Evolutionary conservation across 1,284 basidiomycete genomes (phyloP), one percentile per base, ranked within the genome.

Genomic region (Mrakiaceae sp.): DNA sequence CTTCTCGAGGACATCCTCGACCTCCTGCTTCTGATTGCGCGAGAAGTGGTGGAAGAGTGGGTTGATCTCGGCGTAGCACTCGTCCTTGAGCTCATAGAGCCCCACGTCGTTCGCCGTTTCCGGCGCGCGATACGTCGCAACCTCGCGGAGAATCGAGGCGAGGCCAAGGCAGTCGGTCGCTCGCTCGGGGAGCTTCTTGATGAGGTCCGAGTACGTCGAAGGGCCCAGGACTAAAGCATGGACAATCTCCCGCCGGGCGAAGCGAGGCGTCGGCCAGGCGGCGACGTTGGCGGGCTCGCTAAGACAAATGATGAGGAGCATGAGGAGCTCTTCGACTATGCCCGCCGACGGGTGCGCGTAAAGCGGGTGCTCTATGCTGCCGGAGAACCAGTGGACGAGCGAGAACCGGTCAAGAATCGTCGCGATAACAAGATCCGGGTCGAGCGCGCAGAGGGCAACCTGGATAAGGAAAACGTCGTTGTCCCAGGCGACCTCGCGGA

Each of bases 1-100:
- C 62, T 81, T 82, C 60, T 84, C 80, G 55, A 98, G 78, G 5
- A 89, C 82, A 47, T 82, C 83, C 70, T 95, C 91, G n/a, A 92
- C 94, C 72, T 94, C 90, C 71, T 97, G 91, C 54, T 93, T 84
- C 73, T 93, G 88, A 76, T 98, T 98, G 46, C 94, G 83, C 10
- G 90, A 88, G 76, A 96, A 98, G 73, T 98, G 93, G 73, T 87
- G 90, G 80, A 95, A 98, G 79, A 93, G 96, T 0, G 94, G 93
- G 71, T 98, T 89, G 68, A 98, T 87, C 69, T 97, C 88, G 68
- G 86, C 86, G 73, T 84, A 93, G 43, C 80, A 81, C 70, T 89
- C 89, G 46, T 91, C 84, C 72, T 87, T 88, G 66, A 98, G 82
- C 70, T 93, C 87, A 77, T 97, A 98, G 49, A 85, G 80, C 0